Evolutionary conservation across 1,139 yeast species (phyloP).

Genomic region (Tardiomyces blankii): DNA sequence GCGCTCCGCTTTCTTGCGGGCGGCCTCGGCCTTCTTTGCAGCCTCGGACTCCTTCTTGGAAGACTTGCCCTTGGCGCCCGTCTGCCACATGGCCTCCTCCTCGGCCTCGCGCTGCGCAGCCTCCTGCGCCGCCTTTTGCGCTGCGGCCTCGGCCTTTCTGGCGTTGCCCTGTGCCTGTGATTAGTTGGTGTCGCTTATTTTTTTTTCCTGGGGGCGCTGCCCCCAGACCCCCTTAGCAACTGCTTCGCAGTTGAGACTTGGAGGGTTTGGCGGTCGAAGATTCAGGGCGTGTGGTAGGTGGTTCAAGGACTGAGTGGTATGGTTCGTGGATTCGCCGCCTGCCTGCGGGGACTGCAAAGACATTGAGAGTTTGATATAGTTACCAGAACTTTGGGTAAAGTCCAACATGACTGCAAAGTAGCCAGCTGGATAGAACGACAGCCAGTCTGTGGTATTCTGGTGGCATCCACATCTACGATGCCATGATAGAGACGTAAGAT

Average conservation of each 20-base stretch:
- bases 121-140: slow-evolving; percentile 47
- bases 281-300: no score
- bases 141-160: slow-evolving; percentile 56
- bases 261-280: neutral
- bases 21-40: slow-evolving; percentile 30
- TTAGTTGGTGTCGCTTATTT: slow-evolving; percentile 10
- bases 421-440: no score
- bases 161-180: slow-evolving; percentile 54
- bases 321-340: no score
- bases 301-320: no score
- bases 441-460: no score
- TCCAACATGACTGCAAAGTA: no score
- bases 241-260: neutral
- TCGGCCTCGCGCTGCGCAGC: slow-evolving; percentile 37
- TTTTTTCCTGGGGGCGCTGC: slow-evolving; percentile 11
- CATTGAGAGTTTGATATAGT: no score
- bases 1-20: slow-evolving; percentile 32
- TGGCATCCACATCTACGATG: no score
- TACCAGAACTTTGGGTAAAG: no score
- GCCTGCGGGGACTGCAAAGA: no score
- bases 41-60: slow-evolving; percentile 52
- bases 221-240: no score
- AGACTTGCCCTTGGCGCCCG: slow-evolving; percentile 60
- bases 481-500: no score
- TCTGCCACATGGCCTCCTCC: slow-evolving; percentile 59